Percentiles rank a stretch among this genome's conserved stretches.
Evolutionary conservation across 352 stramenopile species (phyloP).

Genomic region (Thalassiosira oceanica): DNA sequence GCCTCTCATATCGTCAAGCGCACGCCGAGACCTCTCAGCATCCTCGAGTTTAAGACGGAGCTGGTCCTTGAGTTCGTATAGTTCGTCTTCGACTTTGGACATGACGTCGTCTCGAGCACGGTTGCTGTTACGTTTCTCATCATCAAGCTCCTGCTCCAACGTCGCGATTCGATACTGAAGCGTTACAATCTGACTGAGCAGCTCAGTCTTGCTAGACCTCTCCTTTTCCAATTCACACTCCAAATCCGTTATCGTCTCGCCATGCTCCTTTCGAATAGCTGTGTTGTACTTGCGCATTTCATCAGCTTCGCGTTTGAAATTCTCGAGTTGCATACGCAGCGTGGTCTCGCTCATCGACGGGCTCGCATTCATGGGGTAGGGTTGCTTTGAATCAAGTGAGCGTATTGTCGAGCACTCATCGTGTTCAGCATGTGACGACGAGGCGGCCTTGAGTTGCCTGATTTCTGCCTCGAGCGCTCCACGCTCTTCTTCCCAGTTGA

Average conservation of each 20-base stretch:
- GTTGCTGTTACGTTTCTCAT: too few relatives aligned
- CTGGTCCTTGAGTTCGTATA: conserved; percentile 19
- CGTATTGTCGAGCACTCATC: background rate
- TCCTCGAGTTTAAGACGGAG: conserved; percentile 17
- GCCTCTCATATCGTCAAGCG: conserved; percentile 13
- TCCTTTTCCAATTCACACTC: conserved; percentile 39
- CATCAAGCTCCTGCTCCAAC: conserved; percentile 39
- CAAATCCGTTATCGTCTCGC: conserved; percentile 30
- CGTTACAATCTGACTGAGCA: conserved; percentile 27
- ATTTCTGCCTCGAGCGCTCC: conserved; percentile 20
- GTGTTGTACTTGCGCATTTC: conserved; percentile 46
- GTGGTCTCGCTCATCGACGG: background rate
- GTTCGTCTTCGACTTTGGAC: too few relatives aligned
- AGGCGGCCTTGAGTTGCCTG: conserved; percentile 14
- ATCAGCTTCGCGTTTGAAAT: conserved; percentile 22
- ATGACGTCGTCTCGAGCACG: too few relatives aligned
- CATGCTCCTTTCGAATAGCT: conserved; percentile 38
- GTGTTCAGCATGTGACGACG: too few relatives aligned
- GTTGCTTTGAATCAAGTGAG: conserved; percentile 2
- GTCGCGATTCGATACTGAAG: conserved; percentile 31
- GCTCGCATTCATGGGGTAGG: too few relatives aligned
- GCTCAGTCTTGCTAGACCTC: conserved; percentile 16
- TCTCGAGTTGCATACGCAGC: conserved; percentile 20
- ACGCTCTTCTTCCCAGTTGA: conserved; percentile 19
- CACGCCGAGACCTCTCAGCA: conserved; percentile 1